A percentile compares a stretch with the other conserved stretches of the same genome.
These are phyloP conservation scores for Teunomyces lycoperdinae DNA, from an alignment of 805 yeast genomes.

Conservation along the genomic window DNA sequence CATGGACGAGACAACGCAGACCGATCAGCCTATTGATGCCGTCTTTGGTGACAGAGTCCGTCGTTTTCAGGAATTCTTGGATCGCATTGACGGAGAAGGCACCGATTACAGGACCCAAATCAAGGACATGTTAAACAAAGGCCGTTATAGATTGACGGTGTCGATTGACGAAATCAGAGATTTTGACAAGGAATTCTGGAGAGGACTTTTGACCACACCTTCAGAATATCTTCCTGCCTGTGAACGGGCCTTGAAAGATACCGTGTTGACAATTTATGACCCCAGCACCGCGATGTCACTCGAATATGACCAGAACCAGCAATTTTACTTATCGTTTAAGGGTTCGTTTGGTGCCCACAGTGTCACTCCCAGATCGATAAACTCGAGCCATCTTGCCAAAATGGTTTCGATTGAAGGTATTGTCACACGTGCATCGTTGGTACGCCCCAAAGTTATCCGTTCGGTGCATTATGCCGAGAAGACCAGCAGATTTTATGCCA, in stretches of 20 bases:
- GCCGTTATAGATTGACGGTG: conserved; percentile 63
- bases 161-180: conserved; percentile 86
- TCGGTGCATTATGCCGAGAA: conserved; percentile 91
- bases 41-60: conserved; percentile 80
- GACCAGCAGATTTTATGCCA: conserved; percentile 79
- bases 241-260: conserved; percentile 79
- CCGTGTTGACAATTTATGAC: conserved; percentile 71
- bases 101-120: conserved; percentile 69
- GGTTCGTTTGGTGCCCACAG: conserved; percentile 91
- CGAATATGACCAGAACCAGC: conserved; percentile 57
- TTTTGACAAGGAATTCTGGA: conserved; percentile 76
- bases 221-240: conserved; percentile 87
- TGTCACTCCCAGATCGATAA: conserved; percentile 83
- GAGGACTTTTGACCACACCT: conserved; percentile 70
- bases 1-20: conserved; percentile 21
- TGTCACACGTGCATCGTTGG: conserved; percentile 88
- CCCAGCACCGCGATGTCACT: conserved; percentile 49
- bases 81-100: conserved; percentile 46
- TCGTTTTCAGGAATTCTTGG: conserved; percentile 83
- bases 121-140: conserved; percentile 66
- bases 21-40: conserved; percentile 40
- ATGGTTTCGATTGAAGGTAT: conserved; percentile 91
- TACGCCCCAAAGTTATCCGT: conserved; percentile 86
- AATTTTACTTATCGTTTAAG: conserved; percentile 72
- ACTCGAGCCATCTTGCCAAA: conserved; percentile 72